A percentile compares a stretch with the other conserved stretches of the same genome.
Evolutionary conservation across 495 filamentous ascomycete genomes (phyloP).

Genomic region (Ramalina intermedia): DNA sequence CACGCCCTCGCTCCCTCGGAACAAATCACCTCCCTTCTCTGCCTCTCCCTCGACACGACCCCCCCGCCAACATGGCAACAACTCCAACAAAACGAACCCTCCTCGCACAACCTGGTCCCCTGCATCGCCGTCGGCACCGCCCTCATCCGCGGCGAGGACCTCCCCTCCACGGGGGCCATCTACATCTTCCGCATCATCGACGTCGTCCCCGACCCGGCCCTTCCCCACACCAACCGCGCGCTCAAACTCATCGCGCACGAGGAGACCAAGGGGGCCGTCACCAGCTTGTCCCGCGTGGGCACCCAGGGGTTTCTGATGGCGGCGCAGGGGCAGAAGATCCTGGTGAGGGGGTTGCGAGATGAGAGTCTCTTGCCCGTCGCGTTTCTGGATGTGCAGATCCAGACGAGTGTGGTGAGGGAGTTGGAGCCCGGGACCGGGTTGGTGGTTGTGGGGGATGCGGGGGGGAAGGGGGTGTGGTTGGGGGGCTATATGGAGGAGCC

Average conservation of each 20-base stretch:
- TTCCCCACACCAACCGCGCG: conserved; percentile 68
- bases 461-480: conserved; percentile 82
- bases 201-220: conserved; percentile 77
- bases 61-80: too few relatives aligned
- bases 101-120: conserved; percentile 67
- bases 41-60: conserved; percentile 73
- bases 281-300: conserved; percentile 72
- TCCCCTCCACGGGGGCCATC: conserved; percentile 66
- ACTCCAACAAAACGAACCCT: conserved; percentile 30
- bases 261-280: conserved; percentile 88
- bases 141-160: conserved; percentile 72
- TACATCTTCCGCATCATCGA: conserved; percentile 85
- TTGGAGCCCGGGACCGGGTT: conserved; percentile 62
- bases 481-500: conserved; percentile 57
- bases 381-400: conserved; percentile 95
- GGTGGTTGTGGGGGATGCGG: conserved; percentile 70
- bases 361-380: conserved; percentile 81
- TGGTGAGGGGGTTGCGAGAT: conserved; percentile 91
- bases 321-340: conserved; percentile 91
- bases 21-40: conserved; percentile 64
- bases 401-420: conserved; percentile 68
- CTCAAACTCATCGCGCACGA: conserved; percentile 79
- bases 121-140: conserved; percentile 78
- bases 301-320: conserved; percentile 82
- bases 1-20: conserved; percentile 53